Base-by-base conservation (phyloP, 495 filamentous ascomycete genomes). In the Trichoderma reesei region DNA sequence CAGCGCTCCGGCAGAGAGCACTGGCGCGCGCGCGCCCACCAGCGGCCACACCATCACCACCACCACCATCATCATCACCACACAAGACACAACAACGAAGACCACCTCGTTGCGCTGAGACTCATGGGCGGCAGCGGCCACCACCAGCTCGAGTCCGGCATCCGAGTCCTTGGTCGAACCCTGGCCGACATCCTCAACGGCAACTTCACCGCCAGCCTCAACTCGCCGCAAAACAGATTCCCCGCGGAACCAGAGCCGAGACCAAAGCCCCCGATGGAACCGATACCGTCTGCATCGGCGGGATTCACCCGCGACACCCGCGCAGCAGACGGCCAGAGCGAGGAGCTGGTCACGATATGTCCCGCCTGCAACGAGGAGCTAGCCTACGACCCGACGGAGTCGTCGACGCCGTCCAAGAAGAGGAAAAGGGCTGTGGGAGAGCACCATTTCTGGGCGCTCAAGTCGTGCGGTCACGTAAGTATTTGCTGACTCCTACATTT, bases 401-500 rank as follows among this genome's bases (percentile, higher is more conserved):
- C 60, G 18, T 31, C 65, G 1, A 71, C 69, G 16, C 70, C 76
- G 0, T 34, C 65, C 6, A 80, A 75, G 73, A 78, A 73, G 64
- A 60, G 70, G 5, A 73, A 70, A 62, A 80, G 78, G 66, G 75
- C 78, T 41, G 68, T 68, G 16, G 78, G 75, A 41, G 77, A 80
- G 64, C 78, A 81, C 60, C 72, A 79, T 61, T 80, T 81, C 65
- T 81, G 78, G 78, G 78, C 77, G 0, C 70, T 81, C 37, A 80
- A 79, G 67, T 71, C 72, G 4, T 81, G 79, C 64, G 79, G 79
- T 48, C 79, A 81, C 59, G 79, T 80, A 66, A 71, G 78, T 70
- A n/a, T 62, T 20, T 36, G 48, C 16, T 36, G 42, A 42, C 16
- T 54, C n/a, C n/a, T 54, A 8, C 44, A 39, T 36, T 39, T 62